These are phyloP conservation scores for Solidago caesia DNA, from an alignment of 129 eudicot species.

Conservation along the genomic window DNA sequence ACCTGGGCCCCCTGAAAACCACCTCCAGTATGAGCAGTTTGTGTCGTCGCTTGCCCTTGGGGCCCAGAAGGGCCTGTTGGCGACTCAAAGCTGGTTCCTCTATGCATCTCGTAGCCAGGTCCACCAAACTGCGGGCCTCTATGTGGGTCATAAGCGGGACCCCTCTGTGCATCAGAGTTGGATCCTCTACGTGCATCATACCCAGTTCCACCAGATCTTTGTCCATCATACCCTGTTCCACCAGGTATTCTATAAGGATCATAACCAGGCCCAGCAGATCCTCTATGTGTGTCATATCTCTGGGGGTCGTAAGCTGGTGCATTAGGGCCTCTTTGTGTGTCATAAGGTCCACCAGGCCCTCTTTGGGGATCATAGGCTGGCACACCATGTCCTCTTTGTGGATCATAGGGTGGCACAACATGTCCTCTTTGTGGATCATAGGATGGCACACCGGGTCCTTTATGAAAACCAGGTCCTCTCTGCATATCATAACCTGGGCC, in stretches of 20 bases:
- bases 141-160: slow-evolving; percentile 22
- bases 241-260: slow-evolving; percentile 37
- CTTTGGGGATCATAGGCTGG: slow-evolving; percentile 53
- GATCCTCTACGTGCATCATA: slow-evolving; percentile 35
- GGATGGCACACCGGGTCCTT: slow-evolving; percentile 39
- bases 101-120: slow-evolving; percentile 37
- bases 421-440: slow-evolving; percentile 27
- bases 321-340: slow-evolving; percentile 42
- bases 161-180: slow-evolving; percentile 38
- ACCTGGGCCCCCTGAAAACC: slow-evolving; percentile 48
- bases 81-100: slow-evolving; percentile 37
- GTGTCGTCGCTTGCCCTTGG: slow-evolving; percentile 38
- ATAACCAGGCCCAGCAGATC: slow-evolving; percentile 36
- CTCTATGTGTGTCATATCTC: slow-evolving; percentile 45
- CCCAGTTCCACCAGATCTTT: slow-evolving; percentile 27
- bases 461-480: slow-evolving; percentile 31
- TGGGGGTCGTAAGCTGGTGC: slow-evolving; percentile 34
- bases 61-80: slow-evolving; percentile 28
- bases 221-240: slow-evolving; percentile 30
- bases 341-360: slow-evolving; percentile 49
- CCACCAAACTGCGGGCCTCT: slow-evolving; percentile 30
- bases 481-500: slow-evolving; percentile 50
- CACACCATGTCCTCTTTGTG: slow-evolving; percentile 44
- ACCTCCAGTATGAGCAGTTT: slow-evolving; percentile 33
- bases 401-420: slow-evolving; percentile 50